These are phyloP conservation scores for Tephrocybe rancida DNA, from an alignment of 768 basidiomycete species.

Conservation along the genomic window DNA sequence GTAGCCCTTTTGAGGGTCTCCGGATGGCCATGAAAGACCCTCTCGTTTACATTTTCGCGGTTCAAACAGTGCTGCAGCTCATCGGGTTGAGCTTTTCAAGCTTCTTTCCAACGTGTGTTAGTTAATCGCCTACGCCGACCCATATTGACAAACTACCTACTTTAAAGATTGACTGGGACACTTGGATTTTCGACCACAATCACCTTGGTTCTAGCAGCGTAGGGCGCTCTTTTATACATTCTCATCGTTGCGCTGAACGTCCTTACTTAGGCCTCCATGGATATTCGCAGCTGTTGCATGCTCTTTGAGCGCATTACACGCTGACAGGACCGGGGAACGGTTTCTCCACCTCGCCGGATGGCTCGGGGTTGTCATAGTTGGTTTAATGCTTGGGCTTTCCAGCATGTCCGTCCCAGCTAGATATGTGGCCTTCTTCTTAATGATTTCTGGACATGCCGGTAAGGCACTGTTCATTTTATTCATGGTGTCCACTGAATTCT, in stretches of 20 bases:
- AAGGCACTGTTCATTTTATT: conserved; percentile 1
- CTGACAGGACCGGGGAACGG: conserved; percentile 62
- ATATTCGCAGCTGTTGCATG: conserved; percentile 50
- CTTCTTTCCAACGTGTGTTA: conserved; percentile 54
- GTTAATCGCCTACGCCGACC: background rate
- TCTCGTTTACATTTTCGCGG: conserved; percentile 53
- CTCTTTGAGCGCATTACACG: conserved; percentile 55
- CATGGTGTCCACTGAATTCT: background rate
- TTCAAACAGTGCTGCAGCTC: conserved; percentile 50
- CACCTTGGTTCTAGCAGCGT: conserved; percentile 63
- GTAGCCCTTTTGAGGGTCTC: conserved; percentile 51
- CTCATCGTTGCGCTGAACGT: background rate
- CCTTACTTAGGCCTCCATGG: conserved; percentile 57
- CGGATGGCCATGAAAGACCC: conserved; percentile 56
- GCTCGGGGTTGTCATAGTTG: conserved; percentile 62
- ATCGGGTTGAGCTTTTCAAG: conserved; percentile 60
- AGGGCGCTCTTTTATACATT: conserved; percentile 17
- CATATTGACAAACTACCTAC: background rate
- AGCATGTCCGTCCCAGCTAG: conserved; percentile 52
- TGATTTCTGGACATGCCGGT: conserved; percentile 54
- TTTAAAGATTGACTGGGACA: conserved; percentile 51
- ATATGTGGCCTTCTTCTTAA: conserved; percentile 66
- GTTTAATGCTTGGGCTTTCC: conserved; percentile 59
- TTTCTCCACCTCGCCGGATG: conserved; percentile 59
- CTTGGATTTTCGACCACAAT: conserved; percentile 62